Base-by-base conservation (phyloP, 1,284 basidiomycete genomes). In the Ceratobasidium sp. region DNA sequence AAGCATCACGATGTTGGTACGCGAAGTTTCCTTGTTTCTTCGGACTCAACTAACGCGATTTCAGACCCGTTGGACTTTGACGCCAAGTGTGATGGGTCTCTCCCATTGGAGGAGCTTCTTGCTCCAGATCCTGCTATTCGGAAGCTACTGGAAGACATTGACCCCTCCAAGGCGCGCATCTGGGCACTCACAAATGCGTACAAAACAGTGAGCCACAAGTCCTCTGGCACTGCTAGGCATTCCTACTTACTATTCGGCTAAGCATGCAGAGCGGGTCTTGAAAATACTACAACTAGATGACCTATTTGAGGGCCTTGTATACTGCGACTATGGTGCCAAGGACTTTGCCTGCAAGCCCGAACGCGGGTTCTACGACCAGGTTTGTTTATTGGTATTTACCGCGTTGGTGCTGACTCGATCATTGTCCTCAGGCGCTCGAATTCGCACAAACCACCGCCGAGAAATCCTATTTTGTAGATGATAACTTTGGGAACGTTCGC, bases 61-160 rank as follows among this genome's bases (percentile, higher is more conserved):
- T 10, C 71, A 91, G 93, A 96, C 77, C 90, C 92, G 7, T 78
- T 95, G 68, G 93, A 95, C 76, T 96, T 94, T 76, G 91, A 96
- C 79, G 80, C 79, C 68, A 87, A 91, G 78, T 95, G 92, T 77
- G 93, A 96, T 74, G 89, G 89, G 3, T 86, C 90, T 15, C 81
- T 96, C 15, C 93, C 93, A 2, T 82, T 96, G 10, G 93, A 96
- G 75, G 83, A 89, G 0, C 88, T 92, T 80, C 87, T 96, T 72
- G 81, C 83, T 32, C 91, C 89, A 13, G 82, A 90, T 75, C 84
- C 86, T 7, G 76, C 76, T 12, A 77, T 92, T 29, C 86, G 87
- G 29, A 84, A 87, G 73, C 81, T 96, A 10, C 83, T 96, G 42
- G 77, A 88, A 75, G 91, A 93, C 75, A 86, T 96, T 47, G 92